Evolutionary conservation across 192 early-diverging fungal species (phyloP).

Genomic region (Mortierella alpina): DNA sequence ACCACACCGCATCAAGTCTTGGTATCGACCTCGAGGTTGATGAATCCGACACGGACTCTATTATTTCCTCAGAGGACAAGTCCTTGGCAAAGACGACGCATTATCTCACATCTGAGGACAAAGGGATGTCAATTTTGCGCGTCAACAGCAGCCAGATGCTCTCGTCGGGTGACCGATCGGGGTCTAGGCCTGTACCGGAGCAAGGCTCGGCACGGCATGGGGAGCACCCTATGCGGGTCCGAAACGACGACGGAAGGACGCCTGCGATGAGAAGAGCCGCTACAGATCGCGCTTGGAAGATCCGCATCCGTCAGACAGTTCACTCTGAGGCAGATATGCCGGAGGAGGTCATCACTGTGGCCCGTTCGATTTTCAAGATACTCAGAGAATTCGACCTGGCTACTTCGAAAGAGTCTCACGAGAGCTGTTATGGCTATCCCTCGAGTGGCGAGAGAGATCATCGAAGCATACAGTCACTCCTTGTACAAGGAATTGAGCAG

Average conservation of each 20-base stretch:
- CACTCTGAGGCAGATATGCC: slow-evolving; percentile 44
- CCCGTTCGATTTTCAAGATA: slow-evolving; percentile 50
- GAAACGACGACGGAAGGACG: neutral
- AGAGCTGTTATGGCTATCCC: neutral
- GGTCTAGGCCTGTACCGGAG: slow-evolving; percentile 19
- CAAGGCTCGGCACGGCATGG: neutral
- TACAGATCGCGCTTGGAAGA: slow-evolving; percentile 44
- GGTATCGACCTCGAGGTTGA: slow-evolving; percentile 29
- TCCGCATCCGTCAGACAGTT: slow-evolving; percentile 35
- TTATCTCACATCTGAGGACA: slow-evolving; percentile 8
- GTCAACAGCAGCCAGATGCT: slow-evolving; percentile 43
- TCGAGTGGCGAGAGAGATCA: neutral
- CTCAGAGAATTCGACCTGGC: slow-evolving; percentile 50
- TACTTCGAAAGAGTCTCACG: neutral
- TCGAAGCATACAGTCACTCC: slow-evolving; percentile 12
- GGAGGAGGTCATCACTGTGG: slow-evolving; percentile 48
- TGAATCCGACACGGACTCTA: slow-evolving; percentile 32
- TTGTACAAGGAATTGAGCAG: slow-evolving; percentile 37
- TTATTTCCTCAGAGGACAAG: slow-evolving; percentile 37
- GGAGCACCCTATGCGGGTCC: no score
- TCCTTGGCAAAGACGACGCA: slow-evolving; percentile 2
- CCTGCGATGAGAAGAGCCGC: slow-evolving; percentile 6
- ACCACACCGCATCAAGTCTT: neutral
- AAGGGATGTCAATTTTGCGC: slow-evolving; percentile 31
- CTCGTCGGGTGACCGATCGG: slow-evolving; percentile 28